Percentiles rank a stretch among this genome's conserved stretches.
phyloP scores from a whole-genome alignment of 352 stramenopile genomes.

The Halophytophthora batemanensis region DNA sequence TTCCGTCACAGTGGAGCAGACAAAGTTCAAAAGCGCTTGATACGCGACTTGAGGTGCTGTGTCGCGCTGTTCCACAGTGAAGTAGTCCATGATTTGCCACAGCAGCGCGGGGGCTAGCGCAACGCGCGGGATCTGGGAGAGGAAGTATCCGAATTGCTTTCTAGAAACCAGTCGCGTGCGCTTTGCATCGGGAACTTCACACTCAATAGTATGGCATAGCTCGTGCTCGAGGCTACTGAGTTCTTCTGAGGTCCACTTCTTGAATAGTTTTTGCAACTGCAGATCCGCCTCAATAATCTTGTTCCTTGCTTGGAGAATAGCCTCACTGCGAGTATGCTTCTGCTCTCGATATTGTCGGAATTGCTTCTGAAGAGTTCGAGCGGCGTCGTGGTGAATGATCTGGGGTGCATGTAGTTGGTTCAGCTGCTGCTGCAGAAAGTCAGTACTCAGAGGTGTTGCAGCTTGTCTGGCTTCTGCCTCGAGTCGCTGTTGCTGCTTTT shows the following conservation, averaged over 20 bases:
- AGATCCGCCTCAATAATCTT: conserved; percentile 33
- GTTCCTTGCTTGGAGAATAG: conserved; percentile 1
- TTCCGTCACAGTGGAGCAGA: conserved; percentile 38
- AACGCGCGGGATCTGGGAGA: conserved; percentile 41
- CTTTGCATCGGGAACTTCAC: conserved; percentile 27
- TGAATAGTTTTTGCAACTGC: conserved; percentile 35
- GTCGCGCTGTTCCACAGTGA: conserved; percentile 22
- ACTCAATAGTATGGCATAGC: conserved; percentile 39
- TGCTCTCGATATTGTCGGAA: conserved; percentile 36
- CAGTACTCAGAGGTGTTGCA: conserved; percentile 7
- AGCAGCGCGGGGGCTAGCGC: conserved; percentile 40
- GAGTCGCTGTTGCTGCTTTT: conserved; percentile 26
- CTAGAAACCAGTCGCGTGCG: conserved; percentile 26
- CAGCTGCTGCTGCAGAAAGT: conserved; percentile 25
- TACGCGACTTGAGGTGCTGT: conserved; percentile 30
- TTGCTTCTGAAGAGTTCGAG: conserved; percentile 35
- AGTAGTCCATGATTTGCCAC: conserved; percentile 41
- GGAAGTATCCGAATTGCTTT: conserved; percentile 56
- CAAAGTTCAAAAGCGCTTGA: conserved; percentile 40
- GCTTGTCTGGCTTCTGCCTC: conserved; percentile 5
- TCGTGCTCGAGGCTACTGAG: conserved; percentile 30
- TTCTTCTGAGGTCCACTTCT: conserved; percentile 39
- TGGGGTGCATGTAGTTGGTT: conserved; percentile 30
- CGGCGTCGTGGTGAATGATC: conserved; percentile 42
- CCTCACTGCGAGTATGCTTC: conserved; percentile 13